Evolutionary conservation across 495 filamentous ascomycete species (phyloP).

Genomic region (Aspergillus affinis): DNA sequence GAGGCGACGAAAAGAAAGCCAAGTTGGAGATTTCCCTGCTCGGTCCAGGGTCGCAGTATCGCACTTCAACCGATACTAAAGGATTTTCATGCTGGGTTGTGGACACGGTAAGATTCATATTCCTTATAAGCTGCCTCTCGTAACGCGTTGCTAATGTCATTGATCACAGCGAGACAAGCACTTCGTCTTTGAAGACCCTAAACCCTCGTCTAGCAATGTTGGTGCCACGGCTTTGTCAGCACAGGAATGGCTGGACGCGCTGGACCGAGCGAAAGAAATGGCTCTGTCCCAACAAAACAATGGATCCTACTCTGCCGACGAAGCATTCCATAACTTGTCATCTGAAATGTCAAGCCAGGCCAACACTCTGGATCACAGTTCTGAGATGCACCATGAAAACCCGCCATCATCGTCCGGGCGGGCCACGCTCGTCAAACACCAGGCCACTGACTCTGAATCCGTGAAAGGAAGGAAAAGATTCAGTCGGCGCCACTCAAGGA

Average conservation of each 20-base stretch:
- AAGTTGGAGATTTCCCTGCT: constrained; percentile 88
- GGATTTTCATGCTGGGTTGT: constrained; percentile 86
- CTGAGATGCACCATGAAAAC: constrained; percentile 39
- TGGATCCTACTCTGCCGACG: constrained; percentile 67
- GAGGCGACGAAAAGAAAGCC: constrained; percentile 92
- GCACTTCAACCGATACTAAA: constrained; percentile 76
- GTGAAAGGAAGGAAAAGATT: constrained; percentile 74
- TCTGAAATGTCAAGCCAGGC: constrained; percentile 72
- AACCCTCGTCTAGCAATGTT: constrained; percentile 54
- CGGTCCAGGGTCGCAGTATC: constrained; percentile 69
- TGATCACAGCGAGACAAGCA: constrained; percentile 75
- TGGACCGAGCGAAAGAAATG: constrained; percentile 80
- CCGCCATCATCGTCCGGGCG: constrained; percentile 33
- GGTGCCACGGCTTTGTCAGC: constrained; percentile 51
- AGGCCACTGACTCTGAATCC: constrained; percentile 52
- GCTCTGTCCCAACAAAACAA: constrained; percentile 67
- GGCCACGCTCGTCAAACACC: constrained; percentile 49
- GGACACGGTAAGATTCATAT: constrained; percentile 73
- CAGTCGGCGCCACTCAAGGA: constrained; percentile 87
- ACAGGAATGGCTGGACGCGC: constrained; percentile 83
- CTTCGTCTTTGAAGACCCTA: constrained; percentile 89
- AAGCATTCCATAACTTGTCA: constrained; percentile 68
- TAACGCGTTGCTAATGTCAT: constrained; percentile 16
- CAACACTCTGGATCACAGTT: constrained; percentile 66
- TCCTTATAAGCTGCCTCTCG: not conserved